Evolutionary conservation across 345 rosid species (phyloP).

Genomic region (Gynandropsis gynandra): DNA sequence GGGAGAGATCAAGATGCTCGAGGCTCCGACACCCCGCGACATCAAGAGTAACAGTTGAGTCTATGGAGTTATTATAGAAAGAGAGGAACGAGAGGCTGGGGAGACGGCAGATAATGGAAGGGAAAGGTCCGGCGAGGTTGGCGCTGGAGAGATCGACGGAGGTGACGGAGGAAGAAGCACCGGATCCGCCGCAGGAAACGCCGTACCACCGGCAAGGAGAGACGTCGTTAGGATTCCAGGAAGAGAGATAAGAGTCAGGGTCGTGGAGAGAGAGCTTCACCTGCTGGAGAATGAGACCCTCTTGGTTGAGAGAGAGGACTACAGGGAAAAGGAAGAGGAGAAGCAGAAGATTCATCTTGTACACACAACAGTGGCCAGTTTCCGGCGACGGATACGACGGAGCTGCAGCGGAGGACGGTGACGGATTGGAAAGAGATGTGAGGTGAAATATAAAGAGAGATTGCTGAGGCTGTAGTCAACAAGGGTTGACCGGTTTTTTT

Average conservation of each 20-base stretch:
- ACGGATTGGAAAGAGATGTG: not conserved
- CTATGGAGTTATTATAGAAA: constrained; percentile 54
- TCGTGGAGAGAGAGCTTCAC: constrained; percentile 43
- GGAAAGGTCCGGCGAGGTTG: constrained; percentile 68
- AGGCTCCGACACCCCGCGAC: constrained; percentile 55
- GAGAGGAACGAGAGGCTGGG: constrained; percentile 44
- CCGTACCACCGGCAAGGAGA: constrained; percentile 61
- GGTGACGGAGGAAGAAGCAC: constrained; percentile 38
- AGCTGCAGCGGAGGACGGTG: constrained; percentile 8
- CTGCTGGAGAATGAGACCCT: constrained; percentile 52
- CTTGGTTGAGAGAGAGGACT: constrained; percentile 45
- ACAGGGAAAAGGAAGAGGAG: constrained; percentile 26
- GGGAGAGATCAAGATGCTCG: constrained; percentile 62
- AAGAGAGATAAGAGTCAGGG: constrained; percentile 47
- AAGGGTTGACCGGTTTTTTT: constrained; percentile 24
- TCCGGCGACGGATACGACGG: constrained; percentile 14
- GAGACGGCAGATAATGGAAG: constrained; percentile 63
- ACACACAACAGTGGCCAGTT: constrained; percentile 2
- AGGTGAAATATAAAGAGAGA: not conserved
- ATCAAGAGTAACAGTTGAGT: constrained; percentile 53
- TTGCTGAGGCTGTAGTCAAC: not conserved
- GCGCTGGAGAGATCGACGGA: constrained; percentile 56
- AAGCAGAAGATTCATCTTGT: constrained; percentile 21
- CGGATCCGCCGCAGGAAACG: constrained; percentile 34
- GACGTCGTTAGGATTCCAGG: constrained; percentile 45